Percentiles rank a stretch among this genome's conserved stretches.
These are phyloP conservation scores for Hypoxylon sp. DNA, from an alignment of 2,329 filamentous ascomycete genomes.

Conservation along the genomic window DNA sequence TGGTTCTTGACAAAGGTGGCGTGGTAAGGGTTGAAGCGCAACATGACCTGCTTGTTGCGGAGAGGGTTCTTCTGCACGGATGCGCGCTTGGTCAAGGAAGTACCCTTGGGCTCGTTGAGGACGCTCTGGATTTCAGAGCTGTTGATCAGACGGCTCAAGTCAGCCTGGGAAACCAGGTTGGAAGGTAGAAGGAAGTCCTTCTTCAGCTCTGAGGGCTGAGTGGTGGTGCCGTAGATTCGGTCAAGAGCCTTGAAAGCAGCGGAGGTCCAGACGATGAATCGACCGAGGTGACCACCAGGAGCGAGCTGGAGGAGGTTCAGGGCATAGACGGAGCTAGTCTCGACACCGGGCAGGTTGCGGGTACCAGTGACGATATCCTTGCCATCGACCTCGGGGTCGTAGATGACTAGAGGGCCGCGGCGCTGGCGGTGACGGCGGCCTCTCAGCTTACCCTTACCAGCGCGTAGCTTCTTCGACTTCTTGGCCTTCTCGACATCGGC, in stretches of 20 bases:
- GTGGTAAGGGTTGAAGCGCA: constrained; percentile 98
- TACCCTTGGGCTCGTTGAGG: constrained; percentile 89
- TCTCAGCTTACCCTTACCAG: constrained; percentile 98
- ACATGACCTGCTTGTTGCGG: constrained; percentile 97
- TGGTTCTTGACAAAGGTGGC: constrained; percentile 87
- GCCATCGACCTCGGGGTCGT: constrained; percentile 94
- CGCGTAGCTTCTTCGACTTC: constrained; percentile 94
- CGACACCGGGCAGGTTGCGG: constrained; percentile 98
- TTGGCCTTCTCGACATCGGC: constrained; percentile 95
- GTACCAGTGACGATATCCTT: constrained; percentile 93
- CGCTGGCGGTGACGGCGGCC: constrained; percentile 97
- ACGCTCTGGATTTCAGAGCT: constrained; percentile 97
- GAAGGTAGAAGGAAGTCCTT: constrained; percentile 98
- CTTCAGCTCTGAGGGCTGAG: constrained; percentile 89
- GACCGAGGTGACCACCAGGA: constrained; percentile 97
- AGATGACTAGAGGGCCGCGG: constrained; percentile 96
- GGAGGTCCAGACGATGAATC: constrained; percentile 99
- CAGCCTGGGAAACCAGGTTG: constrained; percentile 91
- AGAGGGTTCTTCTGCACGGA: constrained; percentile 99
- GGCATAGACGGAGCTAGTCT: constrained; percentile 91
- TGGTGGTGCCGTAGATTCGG: constrained; percentile 95
- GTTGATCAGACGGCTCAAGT: constrained; percentile 98
- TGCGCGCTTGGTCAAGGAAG: constrained; percentile 86
- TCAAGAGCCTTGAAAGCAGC: constrained; percentile 96
- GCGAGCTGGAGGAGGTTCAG: constrained; percentile 99